phyloP scores from a whole-genome alignment of 2,329 filamentous ascomycete genomes.

The Sarocladium strictum region DNA sequence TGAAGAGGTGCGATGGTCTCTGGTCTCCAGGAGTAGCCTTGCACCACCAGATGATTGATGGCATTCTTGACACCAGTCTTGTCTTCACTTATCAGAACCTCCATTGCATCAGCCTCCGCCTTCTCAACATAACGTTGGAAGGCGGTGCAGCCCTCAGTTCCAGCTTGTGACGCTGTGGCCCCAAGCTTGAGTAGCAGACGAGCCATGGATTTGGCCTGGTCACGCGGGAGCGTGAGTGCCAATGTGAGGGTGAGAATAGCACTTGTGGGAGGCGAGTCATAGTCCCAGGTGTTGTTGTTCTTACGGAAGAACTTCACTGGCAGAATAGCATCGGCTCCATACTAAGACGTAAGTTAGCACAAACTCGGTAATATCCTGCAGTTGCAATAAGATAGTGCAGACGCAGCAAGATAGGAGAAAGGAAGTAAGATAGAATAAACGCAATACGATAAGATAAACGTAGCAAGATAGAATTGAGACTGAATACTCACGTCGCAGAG shows the following conservation, averaged over 20 bases:
- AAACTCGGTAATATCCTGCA: too few species aligned
- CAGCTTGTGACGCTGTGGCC: constrained; percentile 67
- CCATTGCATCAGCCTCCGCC: constrained; percentile 40
- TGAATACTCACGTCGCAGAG: constrained; percentile 58
- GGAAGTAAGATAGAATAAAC: too few species aligned
- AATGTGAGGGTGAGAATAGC: constrained; percentile 67
- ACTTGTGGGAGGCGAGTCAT: constrained; percentile 34
- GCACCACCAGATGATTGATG: constrained; percentile 57
- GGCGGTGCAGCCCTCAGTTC: constrained; percentile 56
- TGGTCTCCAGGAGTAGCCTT: constrained; percentile 25
- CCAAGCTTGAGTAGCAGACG: constrained; percentile 61
- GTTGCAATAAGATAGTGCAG: too few species aligned
- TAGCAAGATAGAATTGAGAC: too few species aligned
- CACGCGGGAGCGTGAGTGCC: constrained; percentile 56
- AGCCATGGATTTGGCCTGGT: constrained; percentile 60
- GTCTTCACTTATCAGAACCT: constrained; percentile 49
- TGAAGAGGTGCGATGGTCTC: constrained; percentile 45
- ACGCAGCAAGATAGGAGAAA: too few species aligned
- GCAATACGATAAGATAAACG: too few species aligned
- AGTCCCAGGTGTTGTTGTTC: constrained; percentile 20
- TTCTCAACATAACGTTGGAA: constrained; percentile 59
- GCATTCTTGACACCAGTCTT: constrained; percentile 54
- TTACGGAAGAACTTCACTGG: constrained; percentile 61
- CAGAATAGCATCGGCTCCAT: constrained; percentile 70
- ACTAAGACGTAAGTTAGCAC: constrained; percentile 33